phyloP scores from a whole-genome alignment of 1,284 basidiomycete species.

The Cutaneotrichosporon cyanovorans region DNA sequence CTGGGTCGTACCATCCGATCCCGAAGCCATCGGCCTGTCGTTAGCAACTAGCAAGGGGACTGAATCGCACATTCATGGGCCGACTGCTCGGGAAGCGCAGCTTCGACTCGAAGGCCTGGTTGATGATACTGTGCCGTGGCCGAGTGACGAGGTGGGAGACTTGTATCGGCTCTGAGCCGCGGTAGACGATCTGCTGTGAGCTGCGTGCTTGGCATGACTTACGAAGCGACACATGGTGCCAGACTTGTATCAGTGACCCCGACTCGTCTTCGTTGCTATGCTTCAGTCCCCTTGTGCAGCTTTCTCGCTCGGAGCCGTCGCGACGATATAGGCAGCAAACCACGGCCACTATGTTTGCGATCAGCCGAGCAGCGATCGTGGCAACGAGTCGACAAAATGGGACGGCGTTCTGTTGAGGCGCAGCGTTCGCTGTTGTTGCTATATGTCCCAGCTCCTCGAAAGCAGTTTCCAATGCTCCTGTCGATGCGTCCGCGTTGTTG shows the following conservation, averaged over 20 bases:
- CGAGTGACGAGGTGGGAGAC: constrained; percentile 81
- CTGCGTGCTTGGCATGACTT: neutral
- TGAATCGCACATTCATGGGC: constrained; percentile 60
- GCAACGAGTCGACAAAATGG: too few relatives aligned
- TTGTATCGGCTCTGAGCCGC: constrained; percentile 78
- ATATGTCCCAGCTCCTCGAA: too few relatives aligned
- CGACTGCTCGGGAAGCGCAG: constrained; percentile 69
- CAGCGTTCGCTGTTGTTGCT: too few relatives aligned
- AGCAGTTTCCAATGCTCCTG: too few relatives aligned
- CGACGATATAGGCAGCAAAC: too few relatives aligned
- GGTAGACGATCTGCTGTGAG: constrained; percentile 57
- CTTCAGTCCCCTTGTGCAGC: too few relatives aligned
- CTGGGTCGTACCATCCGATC: constrained; percentile 61
- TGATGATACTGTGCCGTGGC: constrained; percentile 91
- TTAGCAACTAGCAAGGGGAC: constrained; percentile 1
- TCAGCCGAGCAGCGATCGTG: too few relatives aligned
- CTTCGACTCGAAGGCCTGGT: constrained; percentile 87
- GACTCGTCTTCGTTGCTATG: neutral
- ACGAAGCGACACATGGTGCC: constrained; percentile 71
- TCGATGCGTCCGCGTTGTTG: too few relatives aligned
- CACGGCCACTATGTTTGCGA: too few relatives aligned
- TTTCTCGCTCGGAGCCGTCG: too few relatives aligned
- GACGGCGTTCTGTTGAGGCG: too few relatives aligned
- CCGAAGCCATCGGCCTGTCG: constrained; percentile 82
- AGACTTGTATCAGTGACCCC: neutral